Base-by-base conservation (phyloP, 1,284 basidiomycete genomes). In the Exobasidium rhododendri region DNA sequence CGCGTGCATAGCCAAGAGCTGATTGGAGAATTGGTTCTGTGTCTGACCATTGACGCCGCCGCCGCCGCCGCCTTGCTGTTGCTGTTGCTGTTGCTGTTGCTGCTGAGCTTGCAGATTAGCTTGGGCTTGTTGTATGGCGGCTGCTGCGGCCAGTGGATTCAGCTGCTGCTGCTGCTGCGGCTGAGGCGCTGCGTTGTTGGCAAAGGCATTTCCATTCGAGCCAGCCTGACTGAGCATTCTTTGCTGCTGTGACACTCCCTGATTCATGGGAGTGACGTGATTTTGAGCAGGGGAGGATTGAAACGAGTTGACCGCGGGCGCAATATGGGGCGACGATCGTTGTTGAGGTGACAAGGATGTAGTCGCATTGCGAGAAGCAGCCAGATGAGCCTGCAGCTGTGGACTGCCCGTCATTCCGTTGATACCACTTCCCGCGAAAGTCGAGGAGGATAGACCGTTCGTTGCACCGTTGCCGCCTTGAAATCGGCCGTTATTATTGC, bases 1-100 rank as follows among this genome's bases (percentile, higher is more conserved):
- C 2, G 52, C 52, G n/a, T 55, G 52, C 52, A 55, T 55, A 44
- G 52, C 52, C 40, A 55, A 2, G 13, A 55, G 52, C 17, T 44
- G 52, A 6, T 55, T 17, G 3, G 32, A 32, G 29, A 35, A 55
- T 40, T 35, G 32, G 13, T n/a, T 22, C 28, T 14, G 31, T 31
- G 28, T 30, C 28, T 29, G 52, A 2, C 3, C 29, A 32, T 55
- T 26, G 4, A 17, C n/a, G 31, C 30, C 24, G 17, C 32, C 32
- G 13, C 29, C 22, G 4, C 29, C n/a, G 31, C 30, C 24, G 17
- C 32, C 32, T 20, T 32, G 13, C 22, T 17, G 29, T 11, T 40
- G 13, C 30, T 35, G 32, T 17, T 54, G 52, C 28, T 55, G 52
- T 29, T 55, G 52, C 52, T n/a, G 14, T 32, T 29, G 17, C 28